phyloP scores from a whole-genome alignment of 2,329 filamentous ascomycete species.

The Acrodontium crateriforme region DNA sequence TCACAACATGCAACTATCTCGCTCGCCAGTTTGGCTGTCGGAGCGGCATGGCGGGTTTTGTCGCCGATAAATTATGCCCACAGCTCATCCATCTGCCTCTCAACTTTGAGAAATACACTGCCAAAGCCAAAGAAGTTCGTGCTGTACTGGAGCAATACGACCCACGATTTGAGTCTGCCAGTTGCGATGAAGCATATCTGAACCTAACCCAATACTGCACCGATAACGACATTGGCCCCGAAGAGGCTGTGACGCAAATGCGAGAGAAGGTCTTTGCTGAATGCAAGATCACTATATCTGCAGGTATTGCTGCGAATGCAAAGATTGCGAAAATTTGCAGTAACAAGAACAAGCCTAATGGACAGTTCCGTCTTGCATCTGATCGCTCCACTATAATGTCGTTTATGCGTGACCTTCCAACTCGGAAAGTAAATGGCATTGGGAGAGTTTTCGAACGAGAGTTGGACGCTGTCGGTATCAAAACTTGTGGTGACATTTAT shows the following conservation, averaged over 20 bases:
- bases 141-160: conserved; percentile 78
- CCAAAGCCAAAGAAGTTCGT: conserved; percentile 79
- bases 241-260: conserved; percentile 64
- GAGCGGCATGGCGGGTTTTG: conserved; percentile 91
- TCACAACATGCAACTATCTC: conserved; percentile 72
- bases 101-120: conserved; percentile 81
- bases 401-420: conserved; percentile 74
- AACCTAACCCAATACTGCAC: conserved; percentile 80
- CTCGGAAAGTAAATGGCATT: conserved; percentile 88
- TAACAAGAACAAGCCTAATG: conserved; percentile 93
- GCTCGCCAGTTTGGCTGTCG: conserved; percentile 82
- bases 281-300: conserved; percentile 77
- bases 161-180: conserved; percentile 78
- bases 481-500: conserved; percentile 81
- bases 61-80: conserved; percentile 87
- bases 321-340: conserved; percentile 91
- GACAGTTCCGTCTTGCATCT: conserved; percentile 64
- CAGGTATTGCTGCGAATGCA: conserved; percentile 85
- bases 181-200: conserved; percentile 90
- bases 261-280: conserved; percentile 61
- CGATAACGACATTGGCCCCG: conserved; percentile 52
- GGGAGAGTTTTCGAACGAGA: conserved; percentile 88
- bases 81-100: conserved; percentile 67
- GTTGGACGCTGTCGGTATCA: conserved; percentile 72
- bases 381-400: conserved; percentile 62